Conservation (phyloP, 2,329 filamentous ascomycete genomes). For the Balansia obtecta region DNA sequence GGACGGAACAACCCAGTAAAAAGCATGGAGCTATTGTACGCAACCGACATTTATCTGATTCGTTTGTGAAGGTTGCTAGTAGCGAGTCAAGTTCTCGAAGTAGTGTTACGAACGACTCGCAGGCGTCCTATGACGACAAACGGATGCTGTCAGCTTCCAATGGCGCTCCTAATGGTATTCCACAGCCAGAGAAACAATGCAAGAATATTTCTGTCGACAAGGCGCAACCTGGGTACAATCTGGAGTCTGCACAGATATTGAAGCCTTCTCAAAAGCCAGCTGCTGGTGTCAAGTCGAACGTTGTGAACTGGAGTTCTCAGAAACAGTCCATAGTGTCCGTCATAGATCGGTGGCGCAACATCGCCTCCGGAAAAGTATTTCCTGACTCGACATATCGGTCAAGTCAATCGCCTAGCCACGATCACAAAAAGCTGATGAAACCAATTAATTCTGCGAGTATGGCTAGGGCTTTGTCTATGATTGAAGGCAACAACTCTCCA, state of each 20-base stretch:
- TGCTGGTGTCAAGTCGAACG: too few relatives aligned
- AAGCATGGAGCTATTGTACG: not conserved
- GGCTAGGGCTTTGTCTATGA: not conserved
- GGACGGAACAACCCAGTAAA: not conserved
- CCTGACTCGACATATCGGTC: not conserved
- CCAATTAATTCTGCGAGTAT: not conserved
- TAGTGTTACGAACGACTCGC: not conserved
- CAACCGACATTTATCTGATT: not conserved
- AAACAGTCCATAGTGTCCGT: conserved; percentile 7
- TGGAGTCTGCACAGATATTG: not conserved
- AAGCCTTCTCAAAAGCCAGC: not conserved
- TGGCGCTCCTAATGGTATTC: not conserved
- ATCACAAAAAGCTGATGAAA: not conserved
- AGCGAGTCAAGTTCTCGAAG: not conserved
- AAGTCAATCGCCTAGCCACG: not conserved
- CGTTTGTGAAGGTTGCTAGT: not conserved
- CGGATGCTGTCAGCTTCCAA: not conserved
- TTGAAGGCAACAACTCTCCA: not conserved
- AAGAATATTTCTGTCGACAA: not conserved
- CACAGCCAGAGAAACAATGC: not conserved
- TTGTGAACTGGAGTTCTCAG: not conserved
- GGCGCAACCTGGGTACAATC: not conserved
- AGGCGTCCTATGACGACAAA: not conserved
- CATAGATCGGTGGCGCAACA: conserved; percentile 12
- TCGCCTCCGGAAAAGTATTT: not conserved